Evolutionary conservation across 345 rosid genomes (phyloP), one percentile per base, ranked within the genome.

Genomic region (Hevea brasiliensis): DNA sequence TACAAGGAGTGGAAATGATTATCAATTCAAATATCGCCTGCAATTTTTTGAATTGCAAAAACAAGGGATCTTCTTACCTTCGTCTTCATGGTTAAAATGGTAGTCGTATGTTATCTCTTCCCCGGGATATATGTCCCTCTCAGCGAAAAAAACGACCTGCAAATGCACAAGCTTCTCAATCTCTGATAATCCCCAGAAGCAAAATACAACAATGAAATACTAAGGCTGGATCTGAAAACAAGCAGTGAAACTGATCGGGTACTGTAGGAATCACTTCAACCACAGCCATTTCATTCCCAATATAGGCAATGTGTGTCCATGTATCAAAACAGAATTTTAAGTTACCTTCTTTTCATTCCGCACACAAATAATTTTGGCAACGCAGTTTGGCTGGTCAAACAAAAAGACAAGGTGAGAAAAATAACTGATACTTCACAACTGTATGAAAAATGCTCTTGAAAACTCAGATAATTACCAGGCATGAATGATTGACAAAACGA

Each of bases 401-500:
- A 64, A 57, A 67, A 47, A 14, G 20, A 73, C 11, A 48, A 50
- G 54, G 23, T 78, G 27, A 81, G 78, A 53, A 67, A 63, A 32
- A 32, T 45, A 26, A 42, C 57, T 70, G n/a, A 53, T 41, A 12
- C 37, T 29, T 27, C 9, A 60, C 9, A 65, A 59, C 20, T 11
- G 32, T 42, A 51, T 26, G 4, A 2, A 44, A 42, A 51, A 23
- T 4, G 3, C 45, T 29, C 20, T 8, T 37, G 3, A 26, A 61
- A 41, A 60, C 69, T 2, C 37, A 32, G 21, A 71, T 13, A 37
- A 70, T 72, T 85, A 87, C 90, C 90, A 60, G 79, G 77, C 88
- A 87, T 3, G 90, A 87, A 78, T 85, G 90, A 64, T 87, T 85
- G 77, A 85, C 90, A 83, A 87, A 87, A 54, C 90, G 88, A 40